Evolutionary conservation across 108 stramenopile genomes (phyloP), one percentile per base, ranked within the genome.

Genomic region (Conticribra weissflogii): DNA sequence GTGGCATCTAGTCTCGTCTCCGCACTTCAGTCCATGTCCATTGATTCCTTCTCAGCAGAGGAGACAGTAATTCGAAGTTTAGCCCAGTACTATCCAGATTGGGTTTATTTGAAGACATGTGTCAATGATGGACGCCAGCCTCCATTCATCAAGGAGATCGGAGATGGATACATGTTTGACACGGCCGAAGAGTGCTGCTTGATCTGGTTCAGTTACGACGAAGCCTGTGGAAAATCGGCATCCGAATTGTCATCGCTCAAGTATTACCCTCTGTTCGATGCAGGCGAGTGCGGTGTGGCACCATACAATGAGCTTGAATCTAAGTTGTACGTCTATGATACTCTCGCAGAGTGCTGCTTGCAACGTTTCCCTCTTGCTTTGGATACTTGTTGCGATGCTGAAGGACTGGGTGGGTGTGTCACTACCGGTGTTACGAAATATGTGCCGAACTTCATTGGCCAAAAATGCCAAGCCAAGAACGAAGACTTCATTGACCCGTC

Each of bases 91-190:
- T 61, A 61, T 47, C 60, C 60, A 24, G 60, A 61, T 24, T 61
- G 45, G 41, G 36, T 61, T 17, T n/a, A 61, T 21, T 23, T 17
- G 27, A 61, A 23, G n/a, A 32, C 60, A 3, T 61, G 60, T n/a
- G 23, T 23, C 9, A 61, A 61, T 24, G 41, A 61, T 61, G 60
- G 60, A n/a, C 60, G 60, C 2, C 60, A 61, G 25, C 60, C 60
- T 12, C 41, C 36, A 30, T 61, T 44, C 22, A 61, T 61, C 44
- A 17, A 24, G 27, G 60, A 61, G 27, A 19, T 27, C 36, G 44
- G 44, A 25, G 24, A 47, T 61, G 16, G 41, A 4, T 61, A 46
- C 47, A 46, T 61, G 31, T 61, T 61, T 47, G 60, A 24, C 18
- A 25, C 36, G 2, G 60, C 44, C 1, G 45, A 61, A 22, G 60